These are phyloP conservation scores for Thielaviopsis ethacetica DNA, from an alignment of 2,329 filamentous ascomycete species.

Conservation along the genomic window DNA sequence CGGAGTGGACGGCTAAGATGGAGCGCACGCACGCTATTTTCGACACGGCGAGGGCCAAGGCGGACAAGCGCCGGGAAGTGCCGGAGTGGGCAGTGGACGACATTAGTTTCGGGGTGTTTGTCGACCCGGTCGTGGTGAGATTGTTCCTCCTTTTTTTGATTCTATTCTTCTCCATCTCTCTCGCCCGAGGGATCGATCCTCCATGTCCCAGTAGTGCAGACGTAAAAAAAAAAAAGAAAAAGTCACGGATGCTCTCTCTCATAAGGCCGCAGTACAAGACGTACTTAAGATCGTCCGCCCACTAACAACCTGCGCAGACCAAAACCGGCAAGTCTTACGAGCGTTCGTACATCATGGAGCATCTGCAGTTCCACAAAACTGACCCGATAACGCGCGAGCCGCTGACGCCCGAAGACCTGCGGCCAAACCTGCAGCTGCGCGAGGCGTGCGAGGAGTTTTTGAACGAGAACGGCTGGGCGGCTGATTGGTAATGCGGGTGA, in stretches of 20 bases:
- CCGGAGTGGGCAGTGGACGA: slow-evolving; percentile 66
- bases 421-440: slow-evolving; percentile 68
- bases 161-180: too few relatives aligned
- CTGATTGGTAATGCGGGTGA: slow-evolving; percentile 52
- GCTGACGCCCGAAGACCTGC: slow-evolving; percentile 49
- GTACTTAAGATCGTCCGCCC: too few relatives aligned
- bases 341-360: slow-evolving; percentile 67
- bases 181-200: too few relatives aligned
- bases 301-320: too few relatives aligned
- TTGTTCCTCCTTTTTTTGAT: not conserved
- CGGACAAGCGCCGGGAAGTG: slow-evolving; percentile 38
- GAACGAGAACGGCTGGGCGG: slow-evolving; percentile 77
- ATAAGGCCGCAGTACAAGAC: too few relatives aligned
- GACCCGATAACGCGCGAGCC: slow-evolving; percentile 77
- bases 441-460: slow-evolving; percentile 76
- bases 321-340: slow-evolving; percentile 87
- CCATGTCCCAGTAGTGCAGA: too few relatives aligned
- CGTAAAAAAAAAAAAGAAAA: too few relatives aligned
- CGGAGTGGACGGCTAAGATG: slow-evolving; percentile 32
- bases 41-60: slow-evolving; percentile 29
- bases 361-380: slow-evolving; percentile 55
- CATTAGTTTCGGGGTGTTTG: slow-evolving; percentile 58
- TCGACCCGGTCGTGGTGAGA: slow-evolving; percentile 47
- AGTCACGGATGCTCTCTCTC: too few relatives aligned
- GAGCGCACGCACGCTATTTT: slow-evolving; percentile 30